phyloP scores from a whole-genome alignment of 805 yeast genomes.

The Myxozyma geophila region DNA sequence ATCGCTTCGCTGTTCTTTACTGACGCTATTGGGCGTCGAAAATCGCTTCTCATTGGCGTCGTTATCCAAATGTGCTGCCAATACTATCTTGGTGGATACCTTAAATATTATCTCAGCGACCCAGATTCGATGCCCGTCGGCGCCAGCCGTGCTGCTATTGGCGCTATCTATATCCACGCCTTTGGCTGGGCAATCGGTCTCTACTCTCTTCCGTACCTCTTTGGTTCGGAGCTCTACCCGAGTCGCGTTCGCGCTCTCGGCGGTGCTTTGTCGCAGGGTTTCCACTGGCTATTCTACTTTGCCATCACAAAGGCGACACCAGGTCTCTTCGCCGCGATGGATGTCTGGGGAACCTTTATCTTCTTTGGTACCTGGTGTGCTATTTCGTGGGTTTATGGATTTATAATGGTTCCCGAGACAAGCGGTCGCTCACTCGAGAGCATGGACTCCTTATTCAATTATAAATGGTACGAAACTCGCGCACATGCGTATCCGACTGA shows the following conservation, averaged over 20 bases:
- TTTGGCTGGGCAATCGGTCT: constrained; percentile 24
- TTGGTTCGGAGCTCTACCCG: constrained; percentile 25
- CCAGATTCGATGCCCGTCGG: constrained; percentile 9
- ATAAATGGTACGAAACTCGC: constrained; percentile 22
- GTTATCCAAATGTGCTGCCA: constrained; percentile 19
- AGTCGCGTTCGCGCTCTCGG: constrained; percentile 21
- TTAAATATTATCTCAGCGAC: constrained; percentile 8
- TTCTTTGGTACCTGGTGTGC: constrained; percentile 25
- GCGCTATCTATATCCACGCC: constrained; percentile 23
- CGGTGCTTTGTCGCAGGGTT: constrained; percentile 13
- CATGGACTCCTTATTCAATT: constrained; percentile 12
- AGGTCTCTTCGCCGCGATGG: constrained; percentile 13
- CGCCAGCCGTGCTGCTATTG: constrained; percentile 23
- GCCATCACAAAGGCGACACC: constrained; percentile 28
- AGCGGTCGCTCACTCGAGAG: constrained; percentile 21
- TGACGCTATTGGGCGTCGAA: constrained; percentile 20
- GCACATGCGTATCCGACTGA: constrained; percentile 13
- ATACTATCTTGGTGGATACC: constrained; percentile 15
- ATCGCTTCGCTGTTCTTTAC: constrained; percentile 22
- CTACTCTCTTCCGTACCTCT: constrained; percentile 19
- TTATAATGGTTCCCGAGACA: constrained; percentile 25
- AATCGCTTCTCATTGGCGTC: constrained; percentile 12
- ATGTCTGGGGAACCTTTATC: constrained; percentile 21
- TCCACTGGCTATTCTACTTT: constrained; percentile 27
- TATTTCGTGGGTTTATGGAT: constrained; percentile 21